These are phyloP conservation scores for Leccinum broughii DNA, from an alignment of 768 basidiomycete species.

Conservation along the genomic window DNA sequence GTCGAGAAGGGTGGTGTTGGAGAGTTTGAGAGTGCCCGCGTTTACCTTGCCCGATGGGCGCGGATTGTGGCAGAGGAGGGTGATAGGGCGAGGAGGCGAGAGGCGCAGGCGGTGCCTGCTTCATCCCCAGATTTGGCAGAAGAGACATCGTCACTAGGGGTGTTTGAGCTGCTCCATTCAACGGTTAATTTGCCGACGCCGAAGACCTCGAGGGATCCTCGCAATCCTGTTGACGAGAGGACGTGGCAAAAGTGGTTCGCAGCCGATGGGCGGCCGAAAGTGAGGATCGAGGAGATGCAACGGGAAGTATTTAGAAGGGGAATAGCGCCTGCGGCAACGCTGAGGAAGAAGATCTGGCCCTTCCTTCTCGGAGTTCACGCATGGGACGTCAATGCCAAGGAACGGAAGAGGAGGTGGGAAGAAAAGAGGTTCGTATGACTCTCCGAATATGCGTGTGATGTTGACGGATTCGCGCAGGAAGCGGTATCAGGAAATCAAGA, in stretches of 20 bases:
- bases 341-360: constrained; percentile 85
- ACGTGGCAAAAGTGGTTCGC: constrained; percentile 81
- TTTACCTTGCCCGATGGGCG: constrained; percentile 97
- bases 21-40: constrained; percentile 94
- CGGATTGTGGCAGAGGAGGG: constrained; percentile 97
- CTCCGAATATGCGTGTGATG: background rate
- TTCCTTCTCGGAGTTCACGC: constrained; percentile 82
- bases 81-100: constrained; percentile 80
- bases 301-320: constrained; percentile 80
- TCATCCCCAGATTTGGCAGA: constrained; percentile 50
- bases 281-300: constrained; percentile 68
- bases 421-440: constrained; percentile 52
- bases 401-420: constrained; percentile 62
- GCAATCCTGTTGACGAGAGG: constrained; percentile 70
- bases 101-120: constrained; percentile 68
- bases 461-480: constrained; percentile 43
- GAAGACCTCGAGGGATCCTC: constrained; percentile 77
- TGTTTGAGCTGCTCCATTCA: constrained; percentile 84
- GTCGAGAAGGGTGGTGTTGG: constrained; percentile 91
- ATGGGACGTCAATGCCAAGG: constrained; percentile 70
- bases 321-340: constrained; percentile 47
- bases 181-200: constrained; percentile 81
- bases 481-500: constrained; percentile 69
- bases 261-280: constrained; percentile 63
- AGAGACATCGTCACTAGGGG: constrained; percentile 75